Base-by-base conservation (phyloP, 352 stramenopile genomes). In the Achlya hypogyna region DNA sequence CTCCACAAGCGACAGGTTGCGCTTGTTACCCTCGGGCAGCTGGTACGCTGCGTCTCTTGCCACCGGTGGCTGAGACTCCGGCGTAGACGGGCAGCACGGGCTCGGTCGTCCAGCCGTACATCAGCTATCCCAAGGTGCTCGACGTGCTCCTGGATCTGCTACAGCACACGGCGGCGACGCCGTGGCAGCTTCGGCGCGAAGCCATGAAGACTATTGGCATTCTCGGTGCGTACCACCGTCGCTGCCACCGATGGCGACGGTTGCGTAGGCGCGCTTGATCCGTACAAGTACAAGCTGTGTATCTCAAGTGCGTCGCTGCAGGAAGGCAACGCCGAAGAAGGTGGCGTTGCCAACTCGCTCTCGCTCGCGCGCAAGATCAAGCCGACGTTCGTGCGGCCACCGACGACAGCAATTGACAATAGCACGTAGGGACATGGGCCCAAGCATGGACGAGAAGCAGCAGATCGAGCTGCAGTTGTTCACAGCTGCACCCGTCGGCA, bases 171-270 rank as follows among this genome's bases (percentile, higher is more conserved):
- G 84, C 84, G 0, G 77, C 91, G 2, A 89, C 77, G 1, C 89
- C 93, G 8, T 99, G 96, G 96, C 78, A 85, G 9, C 74, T 99
- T 18, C 75, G 96, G 27, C 79, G 94, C 64, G 97, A 99, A 71
- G 93, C 97, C 0, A 97, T 99, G 81, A 87, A 97, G 62, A 98
- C 93, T 0, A 93, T 99, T 51, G 97, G 97, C 23, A 96, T 98
- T 62, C 72, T 99, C 2, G 89, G 89, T 58, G 5, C n/a, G 38
- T 38, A 58, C 38, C 4, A 16, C 5, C 20, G 27, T 35, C 12
- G n/a, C 12, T 9, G 20, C 38, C 6, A 34, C 27, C 12, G 51
- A n/a, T 38, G n/a, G 29, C 4, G 5, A 18, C 3, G 52, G n/a
- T 18, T 35, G n/a, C n/a, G 2, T 64, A 64, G 86, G 86, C 18